Conservation (phyloP, 805 yeast species). For the Nakazawaea molendinolei region DNA sequence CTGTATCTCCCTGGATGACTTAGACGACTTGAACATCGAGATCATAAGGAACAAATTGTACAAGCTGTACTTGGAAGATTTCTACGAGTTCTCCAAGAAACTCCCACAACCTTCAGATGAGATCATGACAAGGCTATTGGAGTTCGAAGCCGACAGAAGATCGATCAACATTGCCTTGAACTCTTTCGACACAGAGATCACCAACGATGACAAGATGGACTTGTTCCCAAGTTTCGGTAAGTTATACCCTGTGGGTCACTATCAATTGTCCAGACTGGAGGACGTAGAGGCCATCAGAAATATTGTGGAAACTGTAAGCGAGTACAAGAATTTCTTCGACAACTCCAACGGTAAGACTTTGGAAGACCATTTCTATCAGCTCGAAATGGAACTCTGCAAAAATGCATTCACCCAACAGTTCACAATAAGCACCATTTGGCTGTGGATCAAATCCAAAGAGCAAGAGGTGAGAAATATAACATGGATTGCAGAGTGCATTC, state of each 20-base stretch:
- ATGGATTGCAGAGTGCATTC: conserved; percentile 99
- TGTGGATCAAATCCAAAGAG: conserved; percentile 93
- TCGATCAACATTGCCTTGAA: conserved; percentile 87
- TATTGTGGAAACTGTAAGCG: conserved; percentile 57
- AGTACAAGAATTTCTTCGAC: conserved; percentile 55
- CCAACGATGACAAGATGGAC: conserved; percentile 61
- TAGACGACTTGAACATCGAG: conserved; percentile 94
- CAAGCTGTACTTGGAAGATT: conserved; percentile 90
- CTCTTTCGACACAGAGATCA: conserved; percentile 77
- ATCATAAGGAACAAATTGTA: conserved; percentile 86
- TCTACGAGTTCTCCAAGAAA: conserved; percentile 57
- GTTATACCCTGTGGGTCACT: conserved; percentile 65
- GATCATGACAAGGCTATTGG: conserved; percentile 70
- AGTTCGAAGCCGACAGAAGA: conserved; percentile 93
- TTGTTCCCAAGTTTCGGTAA: conserved; percentile 81
- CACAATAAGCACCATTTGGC: conserved; percentile 86
- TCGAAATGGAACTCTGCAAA: conserved; percentile 88
- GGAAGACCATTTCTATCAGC: conserved; percentile 90
- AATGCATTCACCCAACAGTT: conserved; percentile 96
- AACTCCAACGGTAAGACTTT: conserved; percentile 48
- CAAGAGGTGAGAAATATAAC: conserved; percentile 96
- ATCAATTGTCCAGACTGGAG: conserved; percentile 65
- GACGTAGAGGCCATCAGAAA: conserved; percentile 79
- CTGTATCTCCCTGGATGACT: conserved; percentile 78
- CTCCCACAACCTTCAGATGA: conserved; percentile 74